These are phyloP conservation scores for Geotrichum bryndzae DNA, from an alignment of 1,139 yeast species.

Conservation along the genomic window DNA sequence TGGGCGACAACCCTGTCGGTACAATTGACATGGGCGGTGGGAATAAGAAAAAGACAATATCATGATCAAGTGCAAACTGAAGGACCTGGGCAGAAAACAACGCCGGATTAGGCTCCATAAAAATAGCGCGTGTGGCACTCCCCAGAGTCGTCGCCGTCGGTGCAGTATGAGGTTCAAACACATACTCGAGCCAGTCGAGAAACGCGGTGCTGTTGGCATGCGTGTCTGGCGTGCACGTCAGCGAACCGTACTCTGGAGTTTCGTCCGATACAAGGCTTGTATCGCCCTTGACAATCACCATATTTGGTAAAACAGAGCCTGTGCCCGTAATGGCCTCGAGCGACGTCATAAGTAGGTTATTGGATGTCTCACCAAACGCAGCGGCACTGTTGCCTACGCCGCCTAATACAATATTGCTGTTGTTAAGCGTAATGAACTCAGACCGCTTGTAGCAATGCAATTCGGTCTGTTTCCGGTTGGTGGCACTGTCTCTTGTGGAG, in stretches of 20 bases:
- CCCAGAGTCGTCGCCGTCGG: background rate
- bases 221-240: slow-evolving; percentile 11
- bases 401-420: background rate
- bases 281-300: slow-evolving; percentile 8
- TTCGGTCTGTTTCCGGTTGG: background rate
- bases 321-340: slow-evolving; percentile 9
- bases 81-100: slow-evolving; percentile 15
- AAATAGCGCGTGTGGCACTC: slow-evolving; percentile 10
- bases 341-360: slow-evolving; percentile 2
- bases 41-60: slow-evolving; percentile 13
- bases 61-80: slow-evolving; percentile 14
- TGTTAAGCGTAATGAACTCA: background rate
- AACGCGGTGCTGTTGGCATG: slow-evolving; percentile 11
- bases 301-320: background rate
- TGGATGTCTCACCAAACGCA: background rate
- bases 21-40: slow-evolving; percentile 4
- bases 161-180: slow-evolving; percentile 9
- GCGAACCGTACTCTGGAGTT: slow-evolving; percentile 6
- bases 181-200: slow-evolving; percentile 15
- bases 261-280: slow-evolving; percentile 2
- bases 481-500: background rate
- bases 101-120: slow-evolving; percentile 11
- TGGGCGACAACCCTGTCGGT: background rate
- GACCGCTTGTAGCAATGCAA: slow-evolving; percentile 6
- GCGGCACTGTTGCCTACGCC: background rate